These are phyloP conservation scores for Fraxinus floribunda DNA, from an alignment of 305 asterid genomes.

Conservation along the genomic window DNA sequence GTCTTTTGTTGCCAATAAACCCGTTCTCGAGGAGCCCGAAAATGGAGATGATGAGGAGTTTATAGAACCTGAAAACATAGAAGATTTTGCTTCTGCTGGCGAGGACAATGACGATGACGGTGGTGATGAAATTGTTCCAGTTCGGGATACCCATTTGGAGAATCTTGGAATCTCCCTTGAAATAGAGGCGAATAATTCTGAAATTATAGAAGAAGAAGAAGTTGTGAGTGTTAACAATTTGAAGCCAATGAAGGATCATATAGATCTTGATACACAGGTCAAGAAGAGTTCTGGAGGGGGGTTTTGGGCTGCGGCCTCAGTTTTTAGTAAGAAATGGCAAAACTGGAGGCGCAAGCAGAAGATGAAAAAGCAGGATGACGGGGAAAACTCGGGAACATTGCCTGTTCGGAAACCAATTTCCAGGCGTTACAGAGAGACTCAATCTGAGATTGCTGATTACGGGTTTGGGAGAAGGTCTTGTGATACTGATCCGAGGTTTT, in stretches of 20 bases:
- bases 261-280: constrained; percentile 58
- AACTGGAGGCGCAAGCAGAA: constrained; percentile 92
- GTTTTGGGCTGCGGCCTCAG: constrained; percentile 87
- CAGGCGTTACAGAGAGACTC: constrained; percentile 75
- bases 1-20: constrained; percentile 39
- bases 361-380: constrained; percentile 56
- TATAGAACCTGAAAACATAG: constrained; percentile 25
- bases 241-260: constrained; percentile 78
- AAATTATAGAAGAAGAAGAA: constrained; percentile 68
- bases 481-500: constrained; percentile 84
- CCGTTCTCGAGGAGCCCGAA: constrained; percentile 52
- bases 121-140: constrained; percentile 37
- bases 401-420: constrained; percentile 77
- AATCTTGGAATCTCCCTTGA: constrained; percentile 28
- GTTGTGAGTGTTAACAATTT: constrained; percentile 29
- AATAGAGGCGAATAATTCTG: constrained; percentile 40
- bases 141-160: constrained; percentile 31
- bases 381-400: constrained; percentile 54
- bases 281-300: constrained; percentile 71
- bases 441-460: constrained; percentile 89
- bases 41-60: constrained; percentile 39
- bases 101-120: constrained; percentile 19
- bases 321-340: constrained; percentile 93
- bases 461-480: constrained; percentile 91
- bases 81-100: constrained; percentile 21